Base-by-base conservation (phyloP, 1,284 basidiomycete genomes). In the Rhodotorula sp. region DNA sequence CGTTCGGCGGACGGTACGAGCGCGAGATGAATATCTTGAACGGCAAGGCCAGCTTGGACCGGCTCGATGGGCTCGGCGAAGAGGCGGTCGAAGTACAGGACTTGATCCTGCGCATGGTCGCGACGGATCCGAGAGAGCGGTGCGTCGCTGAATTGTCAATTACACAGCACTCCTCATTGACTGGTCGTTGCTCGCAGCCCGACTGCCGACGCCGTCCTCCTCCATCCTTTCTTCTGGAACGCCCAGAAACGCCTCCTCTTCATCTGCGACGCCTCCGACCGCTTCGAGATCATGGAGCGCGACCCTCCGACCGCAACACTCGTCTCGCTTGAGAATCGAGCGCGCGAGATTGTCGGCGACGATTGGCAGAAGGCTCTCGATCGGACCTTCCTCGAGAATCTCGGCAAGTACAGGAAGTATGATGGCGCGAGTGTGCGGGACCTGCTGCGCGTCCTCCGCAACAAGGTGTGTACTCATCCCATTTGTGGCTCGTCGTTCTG, bases 171-270 rank as follows among this genome's bases (percentile, higher is more conserved):
- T n/a, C n/a, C n/a, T n/a, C n/a, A n/a, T n/a, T n/a, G n/a, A n/a
- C n/a, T n/a, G n/a, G n/a, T 20, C 20, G 34, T 2, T 24, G 6
- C 17, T 27, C 3, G 49, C 7, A 94, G 95, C 75, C 95, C 94
- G 0, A 89, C 92, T 71, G 96, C 94, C 6, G 86, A 86, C 19
- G 87, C 87, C 47, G 92, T 91, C 78, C 84, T 98, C 27, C 84
- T 90, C 32, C 94, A 99, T 81, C 95, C 95, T 0, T 96, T 92
- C 84, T 99, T 98, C 84, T 99, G 95, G 96, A 88, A 91, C 70
- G 83, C 94, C 0, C 88, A 85, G 20, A 88, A 90, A 74, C 86
- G 94, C 47, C 83, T 99, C 4, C 88, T 86, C 58, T 99, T 99
- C 85, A 83, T 99, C 22, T 94, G 96, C 81, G 95, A 99, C 75